phyloP scores from a whole-genome alignment of 73 alveolate species.

The Paraurostyla sp. region DNA sequence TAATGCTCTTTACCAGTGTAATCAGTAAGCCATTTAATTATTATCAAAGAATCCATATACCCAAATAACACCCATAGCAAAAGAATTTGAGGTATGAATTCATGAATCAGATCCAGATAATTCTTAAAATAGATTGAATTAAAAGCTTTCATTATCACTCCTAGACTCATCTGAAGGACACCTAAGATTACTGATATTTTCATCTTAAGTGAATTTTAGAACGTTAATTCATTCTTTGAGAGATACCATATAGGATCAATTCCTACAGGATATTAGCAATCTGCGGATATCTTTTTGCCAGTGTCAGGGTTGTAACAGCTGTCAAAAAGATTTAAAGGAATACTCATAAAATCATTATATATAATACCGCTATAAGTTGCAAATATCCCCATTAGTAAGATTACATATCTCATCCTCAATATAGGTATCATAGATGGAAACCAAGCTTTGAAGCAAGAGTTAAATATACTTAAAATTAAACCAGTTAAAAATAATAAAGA shows the following conservation, averaged over 20 bases:
- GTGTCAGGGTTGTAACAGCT: slow-evolving; percentile 85
- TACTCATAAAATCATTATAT: slow-evolving; percentile 97
- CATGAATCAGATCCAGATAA: slow-evolving; percentile 87
- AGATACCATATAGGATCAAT: slow-evolving; percentile 97
- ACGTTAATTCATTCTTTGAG: slow-evolving; percentile 92
- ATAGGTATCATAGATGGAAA: slow-evolving; percentile 67
- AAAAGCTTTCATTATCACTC: slow-evolving; percentile 93
- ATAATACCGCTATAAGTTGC: slow-evolving; percentile 95
- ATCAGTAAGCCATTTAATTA: slow-evolving; percentile 94
- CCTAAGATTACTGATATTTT: slow-evolving; percentile 98
- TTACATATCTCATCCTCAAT: slow-evolving; percentile 78
- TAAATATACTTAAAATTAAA: slow-evolving; percentile 75
- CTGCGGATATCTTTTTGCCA: slow-evolving; percentile 38
- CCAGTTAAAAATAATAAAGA: slow-evolving; percentile 84
- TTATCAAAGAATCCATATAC: slow-evolving; percentile 94
- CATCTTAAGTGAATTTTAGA: slow-evolving; percentile 96
- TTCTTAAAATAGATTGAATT: slow-evolving; percentile 92
- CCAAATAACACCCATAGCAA: slow-evolving; percentile 92
- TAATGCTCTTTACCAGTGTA: slow-evolving; percentile 84
- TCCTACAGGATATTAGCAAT: slow-evolving; percentile 95
- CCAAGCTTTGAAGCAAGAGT: not conserved
- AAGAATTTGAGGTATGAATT: slow-evolving; percentile 95
- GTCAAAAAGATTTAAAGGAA: slow-evolving; percentile 90
- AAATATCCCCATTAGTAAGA: slow-evolving; percentile 95
- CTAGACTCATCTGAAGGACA: slow-evolving; percentile 95